Base-by-base conservation (phyloP, 129 eudicot genomes). In the Flaveria ramosissima region DNA sequence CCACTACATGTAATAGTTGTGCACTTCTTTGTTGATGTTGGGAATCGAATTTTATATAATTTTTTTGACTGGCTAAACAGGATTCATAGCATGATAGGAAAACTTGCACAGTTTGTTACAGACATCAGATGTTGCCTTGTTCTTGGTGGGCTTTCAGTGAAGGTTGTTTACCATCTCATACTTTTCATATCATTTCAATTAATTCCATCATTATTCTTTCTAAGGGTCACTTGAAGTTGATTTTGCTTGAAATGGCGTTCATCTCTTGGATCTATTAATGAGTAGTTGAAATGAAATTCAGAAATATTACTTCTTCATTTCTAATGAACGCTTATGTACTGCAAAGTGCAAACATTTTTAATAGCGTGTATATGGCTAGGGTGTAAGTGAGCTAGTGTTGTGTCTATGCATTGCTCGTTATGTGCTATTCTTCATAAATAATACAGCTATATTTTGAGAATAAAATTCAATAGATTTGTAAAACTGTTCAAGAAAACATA, bases 1-100 rank as follows among this genome's bases (percentile, higher is more conserved):
- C 26, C 62, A 1, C 10, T 61, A 26, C 17, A 23, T 62, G 50
- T 78, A 79, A 71, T 20, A 27, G 17, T 57, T 78, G 13, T 13
- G 36, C 61, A 43, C 42, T 68, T 16, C 26, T 21, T 67, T 74
- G 46, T 52, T 73, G 61, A 73, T n/a, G 24, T 59, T 32, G 24
- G 45, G 15, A 48, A 23, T 76, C 26, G 20, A 52, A 1, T 63
- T 76, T 72, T 71, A 45, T 52, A 70, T 39, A 68, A 16, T 53
- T 77, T 56, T 56, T 14, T 51, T 73, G 55, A 70, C 60, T 24
- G 71, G 53, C 24, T 65, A 81, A 55, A 61, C 93, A 94, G 98
- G 96, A 86, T 94, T 77, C 93, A 87, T 79, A 91, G 98, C 83
- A 94, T 94, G 98, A 86, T 89, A 48, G 88, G 79, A 70, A 89